These are phyloP conservation scores for Leccinum cinnamomeum DNA, from an alignment of 1,284 basidiomycete genomes.

Conservation along the genomic window DNA sequence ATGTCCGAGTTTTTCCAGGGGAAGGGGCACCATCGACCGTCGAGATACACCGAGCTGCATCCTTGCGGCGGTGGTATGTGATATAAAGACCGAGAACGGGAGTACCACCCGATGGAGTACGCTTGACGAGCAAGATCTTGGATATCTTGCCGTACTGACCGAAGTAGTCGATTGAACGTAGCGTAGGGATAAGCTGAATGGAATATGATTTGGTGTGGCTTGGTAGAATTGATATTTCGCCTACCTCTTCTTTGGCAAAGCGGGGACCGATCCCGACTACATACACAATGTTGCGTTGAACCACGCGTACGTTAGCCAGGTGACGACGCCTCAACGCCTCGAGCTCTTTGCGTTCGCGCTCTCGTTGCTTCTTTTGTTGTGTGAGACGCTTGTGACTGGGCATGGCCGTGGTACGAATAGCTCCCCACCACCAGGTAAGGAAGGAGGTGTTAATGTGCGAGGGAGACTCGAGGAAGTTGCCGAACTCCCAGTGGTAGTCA, in stretches of 20 bases:
- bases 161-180: constrained; percentile 96
- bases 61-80: constrained; percentile 93
- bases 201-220: constrained; percentile 17
- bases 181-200: constrained; percentile 82
- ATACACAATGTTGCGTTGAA: constrained; percentile 96
- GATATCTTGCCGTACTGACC: constrained; percentile 99
- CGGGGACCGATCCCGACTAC: constrained; percentile 90
- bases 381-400: constrained; percentile 86
- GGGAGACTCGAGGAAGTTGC: constrained; percentile 17
- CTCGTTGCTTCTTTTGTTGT: constrained; percentile 94
- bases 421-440: constrained; percentile 12
- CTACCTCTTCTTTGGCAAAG: constrained; percentile 94
- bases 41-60: constrained; percentile 90
- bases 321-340: constrained; percentile 86
- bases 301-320: constrained; percentile 91
- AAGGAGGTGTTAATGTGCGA: constrained; percentile 7
- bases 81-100: constrained; percentile 88
- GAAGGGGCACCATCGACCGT: constrained; percentile 91
- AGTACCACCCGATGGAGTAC: constrained; percentile 73
- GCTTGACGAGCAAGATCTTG: constrained; percentile 93
- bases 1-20: too few relatives aligned
- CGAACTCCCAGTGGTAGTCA: constrained; percentile 23
- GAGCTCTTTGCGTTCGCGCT: constrained; percentile 95
- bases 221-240: constrained; percentile 25
- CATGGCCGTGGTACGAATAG: constrained; percentile 19